Evolutionary conservation across 257 asterid species (phyloP), one percentile per base, ranked within the genome.

Genomic region (Mitragyna speciosa): DNA sequence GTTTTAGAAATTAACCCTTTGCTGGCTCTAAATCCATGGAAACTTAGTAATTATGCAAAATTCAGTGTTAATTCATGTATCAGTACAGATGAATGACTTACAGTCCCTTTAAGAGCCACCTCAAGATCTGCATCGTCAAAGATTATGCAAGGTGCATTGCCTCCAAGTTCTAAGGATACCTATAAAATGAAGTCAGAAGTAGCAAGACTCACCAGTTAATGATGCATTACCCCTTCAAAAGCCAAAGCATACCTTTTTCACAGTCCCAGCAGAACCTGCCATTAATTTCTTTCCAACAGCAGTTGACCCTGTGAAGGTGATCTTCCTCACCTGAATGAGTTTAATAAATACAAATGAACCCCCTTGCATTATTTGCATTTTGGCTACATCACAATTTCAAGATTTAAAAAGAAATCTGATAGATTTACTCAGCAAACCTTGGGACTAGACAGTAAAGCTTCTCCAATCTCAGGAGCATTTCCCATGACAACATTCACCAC

Each of bases 111-210:
- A 45, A 94, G 70, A 82, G 99, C 99, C 70, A 94, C 95, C 28
- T 94, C 99, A 83, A 96, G 89, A 86, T 96, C 98, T 56, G 99
- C 98, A 70, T 96, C 99, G 86, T 96, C 98, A 87, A 96, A 96
- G 69, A 94, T 81, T 84, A 96, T 91, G 91, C 97, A 91, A 66
- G 98, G 98, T 83, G 98, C 99, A 90, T 92, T 96, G 75, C 98
- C 99, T 59, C 99, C 99, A 86, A 96, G 98, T 87, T 96, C 99
- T 49, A 94, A 94, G 81, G 98, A 96, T 77, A 94, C 95, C 98
- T 94, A 79, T 71, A 83, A 48, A 75, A 72, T 52, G 43, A 82
- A 80, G 28, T 65, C 67, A 41, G 26, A 33, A 43, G 47, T 41
- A 54, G 79, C 67, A 70, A 73, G 22, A 26, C 73, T 70, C 39